Evolutionary conservation across 106 monocot genomes (phyloP).

Genomic region (Posidonia australis): DNA sequence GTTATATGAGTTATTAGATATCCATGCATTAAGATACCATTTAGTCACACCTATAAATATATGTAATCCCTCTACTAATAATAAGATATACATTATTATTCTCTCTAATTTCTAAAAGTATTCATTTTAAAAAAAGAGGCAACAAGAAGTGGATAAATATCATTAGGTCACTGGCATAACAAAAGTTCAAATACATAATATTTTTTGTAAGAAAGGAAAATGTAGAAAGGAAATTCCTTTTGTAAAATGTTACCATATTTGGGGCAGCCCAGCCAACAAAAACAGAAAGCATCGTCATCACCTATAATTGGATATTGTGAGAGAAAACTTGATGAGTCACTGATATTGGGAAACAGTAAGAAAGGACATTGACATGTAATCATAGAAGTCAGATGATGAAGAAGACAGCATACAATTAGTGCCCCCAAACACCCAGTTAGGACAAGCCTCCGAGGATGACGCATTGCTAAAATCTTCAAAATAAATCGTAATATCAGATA

Average conservation of each 20-base stretch:
- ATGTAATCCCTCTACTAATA: too few relatives aligned
- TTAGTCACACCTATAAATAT: too few relatives aligned
- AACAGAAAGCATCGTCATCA: constrained; percentile 89
- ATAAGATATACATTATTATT: too few relatives aligned
- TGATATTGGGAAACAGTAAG: too few relatives aligned
- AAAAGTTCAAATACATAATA: too few relatives aligned
- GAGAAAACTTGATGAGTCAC: neutral
- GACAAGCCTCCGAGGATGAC: constrained; percentile 85
- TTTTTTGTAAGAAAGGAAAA: neutral
- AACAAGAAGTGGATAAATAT: too few relatives aligned
- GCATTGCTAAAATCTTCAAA: constrained; percentile 48
- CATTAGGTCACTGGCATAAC: too few relatives aligned
- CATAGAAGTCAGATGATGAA: neutral
- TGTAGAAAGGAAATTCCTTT: neutral
- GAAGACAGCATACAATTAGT: constrained; percentile 58
- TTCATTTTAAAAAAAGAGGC: too few relatives aligned
- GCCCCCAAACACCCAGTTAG: constrained; percentile 66
- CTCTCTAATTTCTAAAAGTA: too few relatives aligned
- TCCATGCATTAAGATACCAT: too few relatives aligned
- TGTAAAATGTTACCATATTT: constrained; percentile 62
- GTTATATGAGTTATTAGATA: too few relatives aligned
- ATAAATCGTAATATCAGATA: neutral
- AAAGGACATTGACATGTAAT: neutral
- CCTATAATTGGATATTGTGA: constrained; percentile 25
- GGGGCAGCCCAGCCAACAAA: constrained; percentile 94